phyloP scores from a whole-genome alignment of 305 asterid species.

The Coffea humblotiana region DNA sequence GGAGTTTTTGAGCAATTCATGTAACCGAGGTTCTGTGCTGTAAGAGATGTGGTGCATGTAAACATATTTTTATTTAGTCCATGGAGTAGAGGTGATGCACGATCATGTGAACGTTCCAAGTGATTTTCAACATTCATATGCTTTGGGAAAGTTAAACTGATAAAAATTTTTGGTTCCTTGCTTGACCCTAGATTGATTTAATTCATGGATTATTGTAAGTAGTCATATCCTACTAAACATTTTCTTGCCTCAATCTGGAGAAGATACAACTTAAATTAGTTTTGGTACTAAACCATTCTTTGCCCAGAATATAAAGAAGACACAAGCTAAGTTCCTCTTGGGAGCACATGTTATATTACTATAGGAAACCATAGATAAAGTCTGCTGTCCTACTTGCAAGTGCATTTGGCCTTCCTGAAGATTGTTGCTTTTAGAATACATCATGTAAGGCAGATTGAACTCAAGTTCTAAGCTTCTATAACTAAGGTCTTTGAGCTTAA shows the following conservation, averaged over 20 bases:
- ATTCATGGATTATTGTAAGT: neutral
- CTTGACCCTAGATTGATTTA: neutral
- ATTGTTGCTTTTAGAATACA: neutral
- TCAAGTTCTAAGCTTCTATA: neutral
- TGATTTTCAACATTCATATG: neutral
- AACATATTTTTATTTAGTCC: neutral
- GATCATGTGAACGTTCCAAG: neutral
- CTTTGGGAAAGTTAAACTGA: neutral
- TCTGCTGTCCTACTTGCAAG: neutral
- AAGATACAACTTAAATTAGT: neutral
- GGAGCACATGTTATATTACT: no score
- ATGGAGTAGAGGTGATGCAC: neutral
- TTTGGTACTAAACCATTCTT: no score
- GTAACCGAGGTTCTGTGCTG: no score
- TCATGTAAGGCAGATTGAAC: neutral
- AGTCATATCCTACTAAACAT: neutral
- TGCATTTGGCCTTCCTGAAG: neutral
- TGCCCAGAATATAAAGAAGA: no score
- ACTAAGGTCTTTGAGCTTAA: neutral
- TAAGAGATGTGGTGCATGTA: neutral
- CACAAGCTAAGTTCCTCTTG: no score
- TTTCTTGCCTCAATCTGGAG: neutral
- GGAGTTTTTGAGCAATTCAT: no score
- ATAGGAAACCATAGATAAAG: neutral
- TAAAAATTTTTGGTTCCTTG: neutral